Percentiles rank a stretch among this genome's conserved stretches.
phyloP scores from a whole-genome alignment of 2,329 filamentous ascomycete genomes.

The Delphinella strobiligena region DNA sequence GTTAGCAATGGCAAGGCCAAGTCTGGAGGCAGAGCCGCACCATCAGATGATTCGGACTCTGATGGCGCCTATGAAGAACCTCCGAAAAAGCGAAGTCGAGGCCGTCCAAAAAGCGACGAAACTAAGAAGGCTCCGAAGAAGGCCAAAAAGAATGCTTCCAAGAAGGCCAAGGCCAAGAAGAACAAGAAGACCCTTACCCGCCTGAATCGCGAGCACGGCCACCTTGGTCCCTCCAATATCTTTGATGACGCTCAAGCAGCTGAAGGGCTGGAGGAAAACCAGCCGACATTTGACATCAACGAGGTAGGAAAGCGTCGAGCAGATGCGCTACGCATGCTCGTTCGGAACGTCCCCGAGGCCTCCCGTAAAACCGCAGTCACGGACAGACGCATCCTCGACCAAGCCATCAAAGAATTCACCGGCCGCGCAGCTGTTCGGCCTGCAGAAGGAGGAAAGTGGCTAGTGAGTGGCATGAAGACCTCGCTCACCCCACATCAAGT shows the following conservation, averaged over 20 bases:
- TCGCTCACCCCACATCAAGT: conserved; percentile 40
- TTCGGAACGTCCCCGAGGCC: conserved; percentile 27
- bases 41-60: too few species aligned
- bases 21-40: too few species aligned
- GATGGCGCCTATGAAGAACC: too few species aligned
- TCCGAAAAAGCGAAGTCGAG: neutral
- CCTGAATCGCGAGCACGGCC: neutral
- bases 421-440: conserved; percentile 24
- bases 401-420: conserved; percentile 30
- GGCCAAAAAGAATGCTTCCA: neutral
- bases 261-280: conserved; percentile 1
- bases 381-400: conserved; percentile 26
- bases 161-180: conserved; percentile 7
- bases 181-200: conserved; percentile 7
- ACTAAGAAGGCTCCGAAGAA: neutral
- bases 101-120: neutral
- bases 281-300: conserved; percentile 11
- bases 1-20: too few species aligned
- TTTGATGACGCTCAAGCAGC: neutral
- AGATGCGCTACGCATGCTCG: conserved; percentile 27
- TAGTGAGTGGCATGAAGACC: conserved; percentile 36
- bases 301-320: conserved; percentile 15
- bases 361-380: conserved; percentile 18
- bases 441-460: conserved; percentile 26
- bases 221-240: neutral